Base-by-base conservation (phyloP, 2,329 filamentous ascomycete species). In the Sporothrix pallida region DNA sequence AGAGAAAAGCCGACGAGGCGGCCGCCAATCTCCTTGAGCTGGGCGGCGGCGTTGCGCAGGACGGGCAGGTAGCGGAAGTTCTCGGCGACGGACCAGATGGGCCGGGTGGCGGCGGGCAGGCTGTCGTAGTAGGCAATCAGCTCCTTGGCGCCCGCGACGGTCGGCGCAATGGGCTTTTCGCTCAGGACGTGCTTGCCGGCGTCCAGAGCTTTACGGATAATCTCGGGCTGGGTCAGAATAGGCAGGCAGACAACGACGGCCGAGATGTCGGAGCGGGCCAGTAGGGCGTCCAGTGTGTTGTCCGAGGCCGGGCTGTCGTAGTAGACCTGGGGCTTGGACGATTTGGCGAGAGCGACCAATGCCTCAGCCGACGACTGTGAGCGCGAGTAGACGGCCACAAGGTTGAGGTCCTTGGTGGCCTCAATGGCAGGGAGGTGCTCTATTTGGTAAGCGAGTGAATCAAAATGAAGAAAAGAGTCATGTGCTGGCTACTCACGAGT, bases 141-240 rank as follows among this genome's bases (percentile, higher is more conserved):
- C 42, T 73, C 75, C 42, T 75, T 77, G 13, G 78, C 77, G 13
- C 74, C 74, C 12, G 77, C 77, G 8, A 83, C 74, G 3, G 91
- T 88, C 76, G 87, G 86, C 1, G 88, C 90, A 56, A 92, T 84
- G 48, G 91, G 91, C 82, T 93, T 93, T 82, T 93, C 91, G 17
- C 88, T 88, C 2, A 93, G 83, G 7, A 93, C 90, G 78, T 92
- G 90, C 81, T 93, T 93, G 31, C 90, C 89, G 1, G 89, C 90
- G n/a, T 81, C 79, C 20, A 92, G 82, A 0, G 88, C 88, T 75
- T 86, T 84, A 75, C 87, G 84, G 77, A 92, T 87, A 77, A 87
- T 86, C 9, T 81, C 81, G 2, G 90, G 88, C 79, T 92, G 90
- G 50, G 82, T 82, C 63, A 84, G 78, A 78, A 93, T 93, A 44